Conservation (phyloP, 1,284 basidiomycete genomes). For the Anthracocystis panici-leucophaei region DNA sequence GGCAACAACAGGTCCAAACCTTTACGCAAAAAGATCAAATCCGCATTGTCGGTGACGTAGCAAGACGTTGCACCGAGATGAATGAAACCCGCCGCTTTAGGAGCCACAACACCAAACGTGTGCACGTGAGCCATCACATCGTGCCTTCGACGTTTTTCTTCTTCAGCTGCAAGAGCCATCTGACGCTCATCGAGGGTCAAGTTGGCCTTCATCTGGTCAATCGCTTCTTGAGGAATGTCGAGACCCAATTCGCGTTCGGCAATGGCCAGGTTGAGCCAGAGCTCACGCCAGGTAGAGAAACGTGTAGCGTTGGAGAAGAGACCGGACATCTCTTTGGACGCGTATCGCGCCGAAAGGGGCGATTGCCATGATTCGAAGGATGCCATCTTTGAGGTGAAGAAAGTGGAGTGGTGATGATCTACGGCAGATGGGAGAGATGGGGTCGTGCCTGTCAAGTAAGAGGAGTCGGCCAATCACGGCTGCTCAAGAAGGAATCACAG, state of each 20-base stretch:
- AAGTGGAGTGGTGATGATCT: background rate
- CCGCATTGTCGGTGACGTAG: slow-evolving; percentile 91
- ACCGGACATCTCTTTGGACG: slow-evolving; percentile 97
- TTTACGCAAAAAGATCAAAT: slow-evolving; percentile 93
- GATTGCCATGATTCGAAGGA: slow-evolving; percentile 67
- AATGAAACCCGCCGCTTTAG: slow-evolving; percentile 95
- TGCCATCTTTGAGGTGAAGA: slow-evolving; percentile 19
- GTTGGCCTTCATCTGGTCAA: slow-evolving; percentile 92
- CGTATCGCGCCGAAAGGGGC: slow-evolving; percentile 79
- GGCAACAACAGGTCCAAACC: slow-evolving; percentile 86
- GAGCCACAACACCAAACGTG: slow-evolving; percentile 92
- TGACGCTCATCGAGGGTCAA: slow-evolving; percentile 87
- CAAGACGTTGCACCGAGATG: slow-evolving; percentile 98
- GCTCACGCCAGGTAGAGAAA: slow-evolving; percentile 94
- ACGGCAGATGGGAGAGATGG: slow-evolving; percentile 1
- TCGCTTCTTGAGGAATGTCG: slow-evolving; percentile 87
- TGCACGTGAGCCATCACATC: slow-evolving; percentile 99
- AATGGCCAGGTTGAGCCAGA: slow-evolving; percentile 96
- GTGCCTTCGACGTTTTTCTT: slow-evolving; percentile 97
- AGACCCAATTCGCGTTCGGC: slow-evolving; percentile 96
- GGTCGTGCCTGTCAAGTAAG: slow-evolving; percentile 2
- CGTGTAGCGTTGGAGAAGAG: slow-evolving; percentile 93
- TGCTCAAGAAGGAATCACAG: background rate
- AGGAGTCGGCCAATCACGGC: slow-evolving; percentile 1
- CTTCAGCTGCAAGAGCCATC: slow-evolving; percentile 89